These are phyloP conservation scores for Lonicera japonica DNA, from an alignment of 129 eudicot species.

Conservation along the genomic window DNA sequence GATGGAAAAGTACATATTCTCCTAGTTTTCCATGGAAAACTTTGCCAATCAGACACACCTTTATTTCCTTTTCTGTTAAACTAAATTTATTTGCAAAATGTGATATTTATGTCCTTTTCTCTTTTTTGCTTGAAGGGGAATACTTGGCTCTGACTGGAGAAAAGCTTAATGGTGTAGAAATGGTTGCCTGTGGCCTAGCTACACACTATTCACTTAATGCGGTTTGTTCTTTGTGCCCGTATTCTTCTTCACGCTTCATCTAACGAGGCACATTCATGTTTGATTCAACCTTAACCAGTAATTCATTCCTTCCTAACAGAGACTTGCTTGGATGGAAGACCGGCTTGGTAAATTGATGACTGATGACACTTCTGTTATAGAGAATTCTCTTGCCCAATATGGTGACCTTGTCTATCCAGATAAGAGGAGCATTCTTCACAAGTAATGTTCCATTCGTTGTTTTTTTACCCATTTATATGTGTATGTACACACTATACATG, in stretches of 20 bases:
- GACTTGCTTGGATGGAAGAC: constrained; percentile 78
- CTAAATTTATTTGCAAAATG: neutral
- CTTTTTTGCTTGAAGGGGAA: constrained; percentile 54
- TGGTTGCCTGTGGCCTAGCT: constrained; percentile 89
- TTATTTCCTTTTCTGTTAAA: neutral
- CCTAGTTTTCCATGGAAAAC: too few relatives aligned
- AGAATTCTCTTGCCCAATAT: constrained; percentile 76
- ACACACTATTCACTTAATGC: constrained; percentile 72
- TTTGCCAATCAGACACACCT: too few relatives aligned
- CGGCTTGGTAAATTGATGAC: constrained; percentile 75
- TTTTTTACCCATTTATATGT: neutral
- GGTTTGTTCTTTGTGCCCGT: constrained; percentile 26
- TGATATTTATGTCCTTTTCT: constrained; percentile 2
- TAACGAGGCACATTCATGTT: too few relatives aligned
- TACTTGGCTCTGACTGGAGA: constrained; percentile 89
- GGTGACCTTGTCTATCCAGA: constrained; percentile 73
- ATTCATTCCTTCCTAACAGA: constrained; percentile 32
- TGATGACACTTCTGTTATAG: constrained; percentile 72
- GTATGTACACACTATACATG: too few relatives aligned
- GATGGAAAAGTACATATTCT: too few relatives aligned
- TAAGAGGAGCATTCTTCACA: constrained; percentile 48
- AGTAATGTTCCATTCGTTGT: constrained; percentile 35
- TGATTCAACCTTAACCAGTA: neutral
- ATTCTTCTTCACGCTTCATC: neutral
- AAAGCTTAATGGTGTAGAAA: constrained; percentile 81